These are phyloP conservation scores for Volutella citrinella DNA, from an alignment of 2,329 filamentous ascomycete species.

Conservation along the genomic window DNA sequence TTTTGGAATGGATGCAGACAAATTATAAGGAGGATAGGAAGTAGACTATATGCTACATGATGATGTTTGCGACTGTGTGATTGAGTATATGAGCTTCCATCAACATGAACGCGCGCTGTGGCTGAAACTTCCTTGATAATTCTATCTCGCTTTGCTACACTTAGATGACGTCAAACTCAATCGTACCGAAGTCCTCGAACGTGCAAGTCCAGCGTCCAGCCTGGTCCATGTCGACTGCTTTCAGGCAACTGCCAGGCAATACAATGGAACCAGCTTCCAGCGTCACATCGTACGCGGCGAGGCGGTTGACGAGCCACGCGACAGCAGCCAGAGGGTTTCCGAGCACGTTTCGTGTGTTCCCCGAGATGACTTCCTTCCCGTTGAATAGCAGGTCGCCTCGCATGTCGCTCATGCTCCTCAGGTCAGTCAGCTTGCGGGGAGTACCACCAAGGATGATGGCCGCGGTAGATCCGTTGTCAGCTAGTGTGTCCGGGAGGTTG, in stretches of 20 bases:
- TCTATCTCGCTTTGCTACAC: too few species aligned
- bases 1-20: too few species aligned
- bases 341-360: slow-evolving; percentile 24
- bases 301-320: slow-evolving; percentile 24
- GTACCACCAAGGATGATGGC: slow-evolving; percentile 25
- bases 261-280: slow-evolving; percentile 22
- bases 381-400: slow-evolving; percentile 21
- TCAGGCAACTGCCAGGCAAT: slow-evolving; percentile 23
- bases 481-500: slow-evolving; percentile 22
- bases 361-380: slow-evolving; percentile 20
- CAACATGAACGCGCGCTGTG: too few species aligned
- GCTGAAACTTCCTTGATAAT: too few species aligned
- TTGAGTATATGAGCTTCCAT: too few species aligned
- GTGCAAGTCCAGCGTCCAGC: slow-evolving; percentile 19
- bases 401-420: slow-evolving; percentile 20
- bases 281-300: slow-evolving; percentile 20
- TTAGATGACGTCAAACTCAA: slow-evolving; percentile 23
- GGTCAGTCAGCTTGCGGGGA: slow-evolving; percentile 19
- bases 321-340: slow-evolving; percentile 21
- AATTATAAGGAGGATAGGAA: too few species aligned
- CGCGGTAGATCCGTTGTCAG: slow-evolving; percentile 23
- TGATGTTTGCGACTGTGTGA: too few species aligned
- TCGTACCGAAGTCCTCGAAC: slow-evolving; percentile 22
- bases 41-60: too few species aligned
- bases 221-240: slow-evolving; percentile 21